Evolutionary conservation across 352 stramenopile genomes (phyloP).

Genomic region (Globisporangium barbulae): DNA sequence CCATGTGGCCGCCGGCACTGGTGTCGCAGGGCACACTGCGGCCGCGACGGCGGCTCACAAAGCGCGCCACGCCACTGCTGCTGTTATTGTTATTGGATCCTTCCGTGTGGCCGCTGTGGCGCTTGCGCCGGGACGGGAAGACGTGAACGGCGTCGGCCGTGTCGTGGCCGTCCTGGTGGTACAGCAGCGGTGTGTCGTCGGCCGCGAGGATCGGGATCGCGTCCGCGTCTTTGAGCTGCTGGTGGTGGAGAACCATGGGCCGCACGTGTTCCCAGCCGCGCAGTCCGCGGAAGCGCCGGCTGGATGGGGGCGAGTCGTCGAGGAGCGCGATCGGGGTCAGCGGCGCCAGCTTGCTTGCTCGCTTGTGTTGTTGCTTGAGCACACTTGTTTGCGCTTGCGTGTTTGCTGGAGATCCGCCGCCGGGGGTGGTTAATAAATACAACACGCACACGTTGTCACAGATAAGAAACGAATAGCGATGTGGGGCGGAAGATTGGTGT

Average conservation of each 20-base stretch:
- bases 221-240: constrained; percentile 9
- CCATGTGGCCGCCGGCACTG: not conserved
- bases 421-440: not conserved
- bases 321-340: not conserved
- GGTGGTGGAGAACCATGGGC: constrained; percentile 11
- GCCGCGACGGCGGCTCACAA: constrained; percentile 11
- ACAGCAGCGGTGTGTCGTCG: constrained; percentile 21
- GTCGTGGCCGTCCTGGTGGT: not conserved
- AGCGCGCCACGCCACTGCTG: not conserved
- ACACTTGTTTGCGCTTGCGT: not conserved
- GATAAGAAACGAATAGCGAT: not conserved
- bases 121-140: constrained; percentile 10
- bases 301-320: not conserved
- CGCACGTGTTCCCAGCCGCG: constrained; percentile 9
- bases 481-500: not conserved
- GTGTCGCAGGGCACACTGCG: constrained; percentile 15
- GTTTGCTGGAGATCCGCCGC: not conserved
- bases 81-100: not conserved
- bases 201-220: constrained; percentile 25
- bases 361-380: not conserved
- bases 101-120: constrained; percentile 3
- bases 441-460: not conserved
- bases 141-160: constrained; percentile 5
- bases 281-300: constrained; percentile 6
- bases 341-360: constrained; percentile 1